Conservation (phyloP, 352 stramenopile genomes). For the Phytopythium mirpurense region DNA sequence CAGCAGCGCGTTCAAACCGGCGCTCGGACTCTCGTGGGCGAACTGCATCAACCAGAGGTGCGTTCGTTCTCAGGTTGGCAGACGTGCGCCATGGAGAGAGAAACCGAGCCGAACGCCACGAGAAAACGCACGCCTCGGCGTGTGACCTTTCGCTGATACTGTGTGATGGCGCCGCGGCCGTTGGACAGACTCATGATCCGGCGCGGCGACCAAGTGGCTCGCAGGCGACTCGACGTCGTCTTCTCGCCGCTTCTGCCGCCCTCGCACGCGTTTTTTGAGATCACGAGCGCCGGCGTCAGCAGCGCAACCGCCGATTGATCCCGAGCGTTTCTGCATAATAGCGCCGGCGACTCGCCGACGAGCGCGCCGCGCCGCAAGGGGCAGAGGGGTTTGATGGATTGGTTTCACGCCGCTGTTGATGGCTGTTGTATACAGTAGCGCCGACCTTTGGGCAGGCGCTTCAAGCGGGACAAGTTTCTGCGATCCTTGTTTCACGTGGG, state of each 20-base stretch:
- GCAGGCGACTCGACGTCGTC: slow-evolving; percentile 34
- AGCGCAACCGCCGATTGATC: neutral
- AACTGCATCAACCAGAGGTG: slow-evolving; percentile 84
- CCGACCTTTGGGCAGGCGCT: no score
- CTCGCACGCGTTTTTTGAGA: slow-evolving; percentile 38
- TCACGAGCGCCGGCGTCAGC: slow-evolving; percentile 47
- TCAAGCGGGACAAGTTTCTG: no score
- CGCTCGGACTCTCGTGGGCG: slow-evolving; percentile 74
- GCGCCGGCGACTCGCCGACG: no score
- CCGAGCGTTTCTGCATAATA: no score
- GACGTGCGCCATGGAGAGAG: neutral
- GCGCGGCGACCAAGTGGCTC: slow-evolving; percentile 17
- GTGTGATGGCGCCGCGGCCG: neutral
- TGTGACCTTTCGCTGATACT: neutral
- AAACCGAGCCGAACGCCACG: neutral
- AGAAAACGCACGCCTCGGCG: no score
- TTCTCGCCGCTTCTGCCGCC: slow-evolving; percentile 54
- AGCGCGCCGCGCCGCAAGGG: no score
- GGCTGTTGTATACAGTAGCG: no score
- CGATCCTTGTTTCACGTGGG: no score
- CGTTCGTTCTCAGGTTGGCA: slow-evolving; percentile 4
- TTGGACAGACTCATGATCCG: slow-evolving; percentile 47
- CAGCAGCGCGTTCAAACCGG: slow-evolving; percentile 35
- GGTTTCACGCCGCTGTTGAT: neutral
- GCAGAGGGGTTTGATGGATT: no score